These are phyloP conservation scores for Hericium alpestre DNA, from an alignment of 768 basidiomycete genomes.

Conservation along the genomic window DNA sequence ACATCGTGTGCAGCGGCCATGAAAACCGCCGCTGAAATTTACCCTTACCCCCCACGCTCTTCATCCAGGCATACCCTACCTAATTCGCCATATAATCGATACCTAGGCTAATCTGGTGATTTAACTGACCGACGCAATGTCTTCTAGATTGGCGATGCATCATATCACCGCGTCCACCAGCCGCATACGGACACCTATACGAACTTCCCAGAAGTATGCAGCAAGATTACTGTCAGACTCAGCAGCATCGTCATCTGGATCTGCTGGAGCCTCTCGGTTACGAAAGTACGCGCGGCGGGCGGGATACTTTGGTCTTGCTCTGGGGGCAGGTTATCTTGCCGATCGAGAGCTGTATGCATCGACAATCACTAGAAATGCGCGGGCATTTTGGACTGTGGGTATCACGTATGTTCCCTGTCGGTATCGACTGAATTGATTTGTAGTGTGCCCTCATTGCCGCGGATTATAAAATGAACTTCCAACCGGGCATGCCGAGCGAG, in stretches of 20 bases:
- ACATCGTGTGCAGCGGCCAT: too few species aligned
- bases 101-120: too few species aligned
- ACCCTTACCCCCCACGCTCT: too few species aligned
- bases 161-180: too few species aligned
- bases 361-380: conserved; percentile 34
- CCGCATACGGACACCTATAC: too few species aligned
- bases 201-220: too few species aligned
- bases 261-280: background rate
- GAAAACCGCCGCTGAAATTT: too few species aligned
- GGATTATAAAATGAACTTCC: conserved; percentile 88
- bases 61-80: too few species aligned
- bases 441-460: conserved; percentile 62
- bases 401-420: background rate
- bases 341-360: conserved; percentile 41
- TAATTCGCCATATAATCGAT: too few species aligned
- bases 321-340: conserved; percentile 24
- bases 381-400: conserved; percentile 41
- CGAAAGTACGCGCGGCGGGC: conserved; percentile 13
- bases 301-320: conserved; percentile 17
- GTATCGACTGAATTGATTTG: background rate
- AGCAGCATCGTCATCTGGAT: background rate
- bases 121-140: too few species aligned
- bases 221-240: background rate
- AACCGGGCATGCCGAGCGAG: conserved; percentile 48
- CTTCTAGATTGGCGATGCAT: too few species aligned